Evolutionary conservation across 495 filamentous ascomycete species (phyloP).

Genomic region (Staphylotrichum tortipilum): DNA sequence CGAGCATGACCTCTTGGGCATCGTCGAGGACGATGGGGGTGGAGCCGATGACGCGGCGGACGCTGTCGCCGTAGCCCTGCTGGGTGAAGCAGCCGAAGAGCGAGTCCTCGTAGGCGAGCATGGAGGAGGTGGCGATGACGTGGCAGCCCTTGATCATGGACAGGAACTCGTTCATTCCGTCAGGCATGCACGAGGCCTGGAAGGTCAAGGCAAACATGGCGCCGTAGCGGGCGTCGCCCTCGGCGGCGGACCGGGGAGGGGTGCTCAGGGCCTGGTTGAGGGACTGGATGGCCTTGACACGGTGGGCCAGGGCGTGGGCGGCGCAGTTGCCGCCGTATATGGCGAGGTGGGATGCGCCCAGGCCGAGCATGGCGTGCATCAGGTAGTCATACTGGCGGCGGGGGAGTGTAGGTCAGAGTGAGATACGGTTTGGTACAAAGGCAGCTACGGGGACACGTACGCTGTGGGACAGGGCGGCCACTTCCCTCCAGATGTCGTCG

Average conservation of each 20-base stretch:
- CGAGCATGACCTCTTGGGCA: slow-evolving; percentile 14
- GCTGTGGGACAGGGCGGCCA: slow-evolving; percentile 40
- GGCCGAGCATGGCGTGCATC: slow-evolving; percentile 44
- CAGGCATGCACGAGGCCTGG: slow-evolving; percentile 45
- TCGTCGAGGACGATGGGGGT: slow-evolving; percentile 2
- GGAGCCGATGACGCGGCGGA: slow-evolving; percentile 8
- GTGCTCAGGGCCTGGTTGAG: slow-evolving; percentile 32
- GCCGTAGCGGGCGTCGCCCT: slow-evolving; percentile 41
- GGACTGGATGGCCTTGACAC: slow-evolving; percentile 40
- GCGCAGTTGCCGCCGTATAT: slow-evolving; percentile 19
- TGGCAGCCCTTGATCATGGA: slow-evolving; percentile 46
- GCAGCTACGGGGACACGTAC: slow-evolving; percentile 24
- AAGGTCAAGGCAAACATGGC: slow-evolving; percentile 44
- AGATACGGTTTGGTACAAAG: too few relatives aligned
- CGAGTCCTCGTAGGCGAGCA: slow-evolving; percentile 26
- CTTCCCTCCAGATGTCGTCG: slow-evolving; percentile 41
- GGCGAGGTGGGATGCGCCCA: slow-evolving; percentile 41
- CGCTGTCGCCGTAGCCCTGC: slow-evolving; percentile 18
- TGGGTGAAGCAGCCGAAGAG: slow-evolving; percentile 28
- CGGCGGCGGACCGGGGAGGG: slow-evolving; percentile 23
- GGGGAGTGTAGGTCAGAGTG: too few relatives aligned
- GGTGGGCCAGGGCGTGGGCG: slow-evolving; percentile 33
- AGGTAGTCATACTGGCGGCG: slow-evolving; percentile 28
- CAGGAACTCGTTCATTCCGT: slow-evolving; percentile 48
- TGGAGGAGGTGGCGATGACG: slow-evolving; percentile 33